Conservation (phyloP, 2,329 filamentous ascomycete genomes). For the Alternaria sp. region DNA sequence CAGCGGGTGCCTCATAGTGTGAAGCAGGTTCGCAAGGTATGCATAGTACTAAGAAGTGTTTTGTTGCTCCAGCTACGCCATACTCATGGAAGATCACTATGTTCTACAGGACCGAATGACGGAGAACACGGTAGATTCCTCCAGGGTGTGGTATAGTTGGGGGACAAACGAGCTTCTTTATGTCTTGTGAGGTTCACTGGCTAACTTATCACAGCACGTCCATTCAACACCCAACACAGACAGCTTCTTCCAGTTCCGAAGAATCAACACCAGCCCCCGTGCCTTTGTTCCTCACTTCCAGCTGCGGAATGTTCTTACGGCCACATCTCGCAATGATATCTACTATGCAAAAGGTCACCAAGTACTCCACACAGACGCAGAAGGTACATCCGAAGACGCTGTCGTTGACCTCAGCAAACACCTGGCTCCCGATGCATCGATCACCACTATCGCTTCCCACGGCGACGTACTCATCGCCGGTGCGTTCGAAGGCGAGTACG, state of each 20-base stretch:
- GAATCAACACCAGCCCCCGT: constrained; percentile 57
- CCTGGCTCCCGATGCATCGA: constrained; percentile 48
- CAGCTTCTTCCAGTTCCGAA: constrained; percentile 56
- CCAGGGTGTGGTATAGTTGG: neutral
- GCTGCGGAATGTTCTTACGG: constrained; percentile 63
- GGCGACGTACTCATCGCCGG: constrained; percentile 61
- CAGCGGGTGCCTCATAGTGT: constrained; percentile 23
- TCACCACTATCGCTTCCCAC: constrained; percentile 61
- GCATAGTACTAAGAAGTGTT: neutral
- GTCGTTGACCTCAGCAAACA: constrained; percentile 58
- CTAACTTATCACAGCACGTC: constrained; percentile 22
- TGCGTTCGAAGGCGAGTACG: constrained; percentile 64
- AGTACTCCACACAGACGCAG: constrained; percentile 58
- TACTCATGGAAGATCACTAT: neutral
- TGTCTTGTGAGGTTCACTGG: neutral
- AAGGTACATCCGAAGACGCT: constrained; percentile 49
- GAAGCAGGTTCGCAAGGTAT: constrained; percentile 29
- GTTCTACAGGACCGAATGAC: too few relatives aligned
- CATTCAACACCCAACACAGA: constrained; percentile 49
- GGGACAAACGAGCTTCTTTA: neutral
- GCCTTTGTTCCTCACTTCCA: constrained; percentile 65
- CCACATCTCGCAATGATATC: constrained; percentile 61
- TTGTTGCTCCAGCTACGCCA: neutral
- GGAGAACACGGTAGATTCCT: neutral
- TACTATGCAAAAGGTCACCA: constrained; percentile 59